A percentile compares a stretch with the other conserved stretches of the same genome.
Evolutionary conservation across 495 filamentous ascomycete genomes (phyloP).

Genomic region (Xylaria flabelliformis): DNA sequence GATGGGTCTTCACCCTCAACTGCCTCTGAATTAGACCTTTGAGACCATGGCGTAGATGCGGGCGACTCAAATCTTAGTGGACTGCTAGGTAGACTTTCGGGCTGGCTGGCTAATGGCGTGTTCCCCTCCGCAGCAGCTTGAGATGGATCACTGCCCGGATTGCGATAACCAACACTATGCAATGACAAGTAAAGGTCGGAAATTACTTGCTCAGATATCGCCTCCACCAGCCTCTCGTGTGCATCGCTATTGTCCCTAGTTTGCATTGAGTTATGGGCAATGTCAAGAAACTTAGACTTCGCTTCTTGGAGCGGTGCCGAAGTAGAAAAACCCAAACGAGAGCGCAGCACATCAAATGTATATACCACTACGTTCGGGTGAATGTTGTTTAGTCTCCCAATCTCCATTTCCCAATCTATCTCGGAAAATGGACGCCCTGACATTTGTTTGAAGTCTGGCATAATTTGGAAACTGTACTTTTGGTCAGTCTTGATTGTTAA

Average conservation of each 20-base stretch:
- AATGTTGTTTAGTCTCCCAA: slow-evolving; percentile 29
- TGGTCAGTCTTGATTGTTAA: slow-evolving; percentile 19
- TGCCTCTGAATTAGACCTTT: slow-evolving; percentile 18
- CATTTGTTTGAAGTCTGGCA: slow-evolving; percentile 22
- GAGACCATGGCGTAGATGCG: slow-evolving; percentile 23
- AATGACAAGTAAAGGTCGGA: slow-evolving; percentile 38
- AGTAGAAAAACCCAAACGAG: slow-evolving; percentile 14
- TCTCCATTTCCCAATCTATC: slow-evolving; percentile 31
- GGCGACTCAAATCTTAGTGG: slow-evolving; percentile 28
- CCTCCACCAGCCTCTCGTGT: slow-evolving; percentile 14
- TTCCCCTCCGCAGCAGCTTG: slow-evolving; percentile 24
- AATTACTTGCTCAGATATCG: slow-evolving; percentile 30
- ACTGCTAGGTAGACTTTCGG: slow-evolving; percentile 28
- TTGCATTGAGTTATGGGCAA: slow-evolving; percentile 4
- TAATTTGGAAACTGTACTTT: slow-evolving; percentile 32
- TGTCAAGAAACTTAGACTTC: slow-evolving; percentile 25
- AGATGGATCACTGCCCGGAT: slow-evolving; percentile 13
- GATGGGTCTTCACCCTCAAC: slow-evolving; percentile 35
- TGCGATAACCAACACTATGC: slow-evolving; percentile 32
- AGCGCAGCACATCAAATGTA: slow-evolving; percentile 24
- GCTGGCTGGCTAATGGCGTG: slow-evolving; percentile 37
- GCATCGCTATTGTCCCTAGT: not conserved
- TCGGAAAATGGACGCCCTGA: slow-evolving; percentile 7
- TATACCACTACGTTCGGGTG: slow-evolving; percentile 29
- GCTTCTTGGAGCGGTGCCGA: slow-evolving; percentile 28